phyloP scores from a whole-genome alignment of 1,284 basidiomycete species.

The Vanrija sp. region DNA sequence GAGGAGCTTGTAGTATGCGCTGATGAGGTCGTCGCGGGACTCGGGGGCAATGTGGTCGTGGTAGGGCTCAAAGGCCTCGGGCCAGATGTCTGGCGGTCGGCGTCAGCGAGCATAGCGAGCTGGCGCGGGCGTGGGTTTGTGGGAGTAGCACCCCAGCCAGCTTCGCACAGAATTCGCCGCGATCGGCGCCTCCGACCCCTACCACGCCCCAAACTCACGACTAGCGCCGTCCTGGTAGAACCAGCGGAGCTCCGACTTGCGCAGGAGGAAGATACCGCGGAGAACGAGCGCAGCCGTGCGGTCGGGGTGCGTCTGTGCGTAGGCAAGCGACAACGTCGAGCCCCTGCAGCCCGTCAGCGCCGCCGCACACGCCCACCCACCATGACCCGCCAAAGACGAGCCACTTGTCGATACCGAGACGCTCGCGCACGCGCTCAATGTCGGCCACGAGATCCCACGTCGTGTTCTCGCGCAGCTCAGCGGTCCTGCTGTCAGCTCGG shows the following conservation, averaged over 20 bases:
- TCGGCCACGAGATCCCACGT: conserved; percentile 93
- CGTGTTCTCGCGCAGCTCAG: conserved; percentile 78
- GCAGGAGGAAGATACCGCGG: conserved; percentile 83
- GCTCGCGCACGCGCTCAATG: conserved; percentile 73
- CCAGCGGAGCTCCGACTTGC: conserved; percentile 80
- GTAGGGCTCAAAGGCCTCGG: conserved; percentile 83
- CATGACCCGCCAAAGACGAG: conserved; percentile 89
- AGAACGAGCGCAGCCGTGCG: conserved; percentile 74
- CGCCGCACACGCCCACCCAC: conserved; percentile 51
- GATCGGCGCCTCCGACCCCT: too few relatives aligned
- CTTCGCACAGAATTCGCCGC: too few relatives aligned
- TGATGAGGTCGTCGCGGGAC: conserved; percentile 72
- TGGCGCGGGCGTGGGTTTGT: too few relatives aligned
- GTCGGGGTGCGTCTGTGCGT: conserved; percentile 80
- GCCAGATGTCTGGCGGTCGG: conserved; percentile 57
- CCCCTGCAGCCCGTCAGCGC: conserved; percentile 58
- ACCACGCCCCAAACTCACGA: conserved; percentile 20
- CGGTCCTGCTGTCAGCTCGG: conserved; percentile 53
- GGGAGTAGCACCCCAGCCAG: too few relatives aligned
- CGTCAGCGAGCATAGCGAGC: too few relatives aligned
- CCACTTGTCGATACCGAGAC: conserved; percentile 74
- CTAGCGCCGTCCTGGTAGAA: conserved; percentile 70
- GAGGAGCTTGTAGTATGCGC: conserved; percentile 71
- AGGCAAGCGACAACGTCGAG: conserved; percentile 79
- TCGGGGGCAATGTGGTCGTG: conserved; percentile 71